phyloP scores from a whole-genome alignment of 2,329 filamentous ascomycete species.

The Niveomyces coronatus region DNA sequence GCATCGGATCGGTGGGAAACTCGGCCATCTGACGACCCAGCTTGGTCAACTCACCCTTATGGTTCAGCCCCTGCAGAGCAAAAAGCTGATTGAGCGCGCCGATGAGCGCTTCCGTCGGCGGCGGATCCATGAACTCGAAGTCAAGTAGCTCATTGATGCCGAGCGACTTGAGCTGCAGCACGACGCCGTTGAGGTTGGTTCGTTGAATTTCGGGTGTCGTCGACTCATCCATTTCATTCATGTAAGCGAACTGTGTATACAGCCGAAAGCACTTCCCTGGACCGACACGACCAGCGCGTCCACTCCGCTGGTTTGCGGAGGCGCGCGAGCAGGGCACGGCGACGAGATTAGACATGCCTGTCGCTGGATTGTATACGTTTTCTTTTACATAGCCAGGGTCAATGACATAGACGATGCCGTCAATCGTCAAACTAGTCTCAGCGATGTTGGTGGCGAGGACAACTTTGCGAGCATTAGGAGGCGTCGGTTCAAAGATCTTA shows the following conservation, averaged over 20 bases:
- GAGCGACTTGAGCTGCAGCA: conserved; percentile 77
- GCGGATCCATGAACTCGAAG: conserved; percentile 95
- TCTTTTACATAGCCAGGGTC: conserved; percentile 94
- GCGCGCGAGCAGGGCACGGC: conserved; percentile 87
- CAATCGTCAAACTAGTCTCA: conserved; percentile 89
- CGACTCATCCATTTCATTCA: conserved; percentile 88
- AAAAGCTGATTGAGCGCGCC: conserved; percentile 85
- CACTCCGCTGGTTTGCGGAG: conserved; percentile 85
- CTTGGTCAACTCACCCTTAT: conserved; percentile 80
- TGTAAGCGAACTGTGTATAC: conserved; percentile 88
- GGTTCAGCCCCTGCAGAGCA: conserved; percentile 79
- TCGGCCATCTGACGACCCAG: conserved; percentile 91
- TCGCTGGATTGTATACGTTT: conserved; percentile 83
- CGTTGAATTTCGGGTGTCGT: conserved; percentile 90
- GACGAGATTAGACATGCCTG: conserved; percentile 84
- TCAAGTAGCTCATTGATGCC: conserved; percentile 87
- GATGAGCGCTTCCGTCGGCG: conserved; percentile 81
- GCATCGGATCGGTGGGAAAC: conserved; percentile 85
- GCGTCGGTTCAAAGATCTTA: conserved; percentile 91
- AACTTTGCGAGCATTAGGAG: conserved; percentile 75
- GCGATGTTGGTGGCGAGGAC: conserved; percentile 95
- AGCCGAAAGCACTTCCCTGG: conserved; percentile 89
- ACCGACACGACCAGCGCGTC: conserved; percentile 82
- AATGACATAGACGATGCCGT: conserved; percentile 92
- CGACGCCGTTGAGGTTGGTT: conserved; percentile 74